Evolutionary conservation across 345 rosid species (phyloP).

Genomic region (Syzygium oleosum): DNA sequence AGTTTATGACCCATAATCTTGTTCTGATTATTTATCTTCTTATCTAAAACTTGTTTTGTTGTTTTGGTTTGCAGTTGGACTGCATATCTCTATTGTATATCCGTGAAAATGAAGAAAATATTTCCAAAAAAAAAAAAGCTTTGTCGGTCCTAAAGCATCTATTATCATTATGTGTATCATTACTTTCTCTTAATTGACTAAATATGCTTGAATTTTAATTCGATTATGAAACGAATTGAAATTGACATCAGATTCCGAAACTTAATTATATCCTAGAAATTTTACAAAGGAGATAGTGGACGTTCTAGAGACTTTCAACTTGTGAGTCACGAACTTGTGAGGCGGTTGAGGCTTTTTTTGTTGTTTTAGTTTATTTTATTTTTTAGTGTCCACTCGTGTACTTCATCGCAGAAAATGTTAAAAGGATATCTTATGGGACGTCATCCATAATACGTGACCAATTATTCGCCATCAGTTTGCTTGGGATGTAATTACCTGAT

Average conservation of each 20-base stretch:
- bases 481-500: neutral
- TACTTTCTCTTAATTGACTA: neutral
- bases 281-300: neutral
- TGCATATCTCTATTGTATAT: no score
- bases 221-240: neutral
- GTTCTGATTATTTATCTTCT: no score
- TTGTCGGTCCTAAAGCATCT: neutral
- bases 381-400: neutral
- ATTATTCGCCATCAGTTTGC: neutral
- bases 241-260: neutral
- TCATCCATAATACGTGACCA: neutral
- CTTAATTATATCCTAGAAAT: neutral
- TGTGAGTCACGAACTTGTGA: neutral
- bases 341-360: neutral
- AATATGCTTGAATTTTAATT: neutral
- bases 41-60: no score
- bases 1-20: no score
- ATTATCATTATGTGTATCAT: neutral
- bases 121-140: no score
- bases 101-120: no score
- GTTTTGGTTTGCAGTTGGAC: no score
- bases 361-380: neutral
- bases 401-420: neutral
- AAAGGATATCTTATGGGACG: neutral
- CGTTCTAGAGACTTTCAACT: neutral